Percentiles rank a stretch among this genome's conserved stretches.
Evolutionary conservation across 2,329 filamentous ascomycete species (phyloP).

Genomic region (Aaosphaeria pasadenensis): DNA sequence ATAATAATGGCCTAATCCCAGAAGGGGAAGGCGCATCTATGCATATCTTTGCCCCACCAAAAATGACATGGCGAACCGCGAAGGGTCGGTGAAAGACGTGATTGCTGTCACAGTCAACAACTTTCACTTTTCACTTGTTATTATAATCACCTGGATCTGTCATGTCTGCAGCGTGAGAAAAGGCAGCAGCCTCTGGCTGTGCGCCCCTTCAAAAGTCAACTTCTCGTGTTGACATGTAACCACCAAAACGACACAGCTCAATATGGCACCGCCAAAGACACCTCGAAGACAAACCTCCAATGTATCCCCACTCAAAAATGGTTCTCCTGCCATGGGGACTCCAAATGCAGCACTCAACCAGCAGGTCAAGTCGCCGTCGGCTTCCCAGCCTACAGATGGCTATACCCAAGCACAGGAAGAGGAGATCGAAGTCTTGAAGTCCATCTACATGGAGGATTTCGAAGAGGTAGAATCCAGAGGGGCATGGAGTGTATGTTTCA

Average conservation of each 20-base stretch:
- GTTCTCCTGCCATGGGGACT: conserved; percentile 17
- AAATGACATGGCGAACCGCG: neutral
- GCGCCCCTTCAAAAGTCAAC: conserved; percentile 33
- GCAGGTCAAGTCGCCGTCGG: conserved; percentile 28
- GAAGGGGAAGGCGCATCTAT: too few relatives aligned
- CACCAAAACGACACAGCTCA: conserved; percentile 35
- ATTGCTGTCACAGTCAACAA: neutral
- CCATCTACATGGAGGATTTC: conserved; percentile 90
- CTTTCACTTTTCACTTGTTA: neutral
- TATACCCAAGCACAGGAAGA: conserved; percentile 85
- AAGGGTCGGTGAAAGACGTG: conserved; percentile 4
- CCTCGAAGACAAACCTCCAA: conserved; percentile 39
- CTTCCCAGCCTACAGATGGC: conserved; percentile 47
- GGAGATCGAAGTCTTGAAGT: conserved; percentile 79
- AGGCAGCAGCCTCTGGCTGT: conserved; percentile 48
- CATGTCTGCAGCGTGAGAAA: conserved; percentile 41
- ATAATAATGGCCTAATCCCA: too few relatives aligned
- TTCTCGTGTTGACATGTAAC: conserved; percentile 28
- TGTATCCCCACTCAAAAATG: conserved; percentile 28
- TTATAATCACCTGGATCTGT: neutral
- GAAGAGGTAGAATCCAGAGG: conserved; percentile 66
- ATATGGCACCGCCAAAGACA: conserved; percentile 47
- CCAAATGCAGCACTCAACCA: conserved; percentile 25
- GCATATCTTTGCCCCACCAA: neutral
- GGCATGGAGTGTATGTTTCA: conserved; percentile 75